Base-by-base conservation (phyloP, 345 rosid species). In the Turritis glabra region DNA sequence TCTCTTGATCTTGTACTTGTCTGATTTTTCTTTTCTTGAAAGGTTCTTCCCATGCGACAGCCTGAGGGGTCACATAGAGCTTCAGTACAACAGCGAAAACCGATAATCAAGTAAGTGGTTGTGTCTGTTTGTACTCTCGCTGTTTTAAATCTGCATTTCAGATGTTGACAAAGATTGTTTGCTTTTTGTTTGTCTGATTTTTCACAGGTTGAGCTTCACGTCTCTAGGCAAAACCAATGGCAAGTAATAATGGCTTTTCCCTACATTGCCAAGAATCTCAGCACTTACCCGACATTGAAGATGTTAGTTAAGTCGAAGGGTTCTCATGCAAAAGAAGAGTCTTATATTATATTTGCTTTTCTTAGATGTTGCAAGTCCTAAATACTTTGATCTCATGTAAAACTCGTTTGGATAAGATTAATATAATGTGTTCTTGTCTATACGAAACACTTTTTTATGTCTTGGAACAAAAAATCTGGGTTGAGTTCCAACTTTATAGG, bases 191-290 rank as follows among this genome's bases (percentile, higher is more conserved):
- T 78, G 47, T 79, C 19, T 72, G 55, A 15, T 66, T 56, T 48
- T 59, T 61, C 1, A 80, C 86, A 95, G 99, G 83, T 76, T 92
- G 85, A 92, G 54, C 81, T 89, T 95, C 71, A 95, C 96, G 25
- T 86, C 97, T 43, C 67, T 88, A 40, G 90, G 87, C 71, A 92
- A 90, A 80, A 64, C 72, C 46, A 71, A 57, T 25, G 80, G 77
- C 63, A 77, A 77, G 66, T 69, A 62, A 69, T 52, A 41, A 53
- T 41, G 62, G n/a, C 3, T 0, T 47, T 51, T 21, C 61, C 54
- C 10, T 19, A 58, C 61, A 37, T 18, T 9, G 37, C 22, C 62
- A 37, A 75, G 62, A 67, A 27, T 67, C 47, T 29, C 46, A 58
- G 68, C 40, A 69, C 27, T 27, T 44, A 13, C 17, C 22, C 5